These are phyloP conservation scores for Boletus vermiculosoides DNA, from an alignment of 768 basidiomycete species.

Conservation along the genomic window DNA sequence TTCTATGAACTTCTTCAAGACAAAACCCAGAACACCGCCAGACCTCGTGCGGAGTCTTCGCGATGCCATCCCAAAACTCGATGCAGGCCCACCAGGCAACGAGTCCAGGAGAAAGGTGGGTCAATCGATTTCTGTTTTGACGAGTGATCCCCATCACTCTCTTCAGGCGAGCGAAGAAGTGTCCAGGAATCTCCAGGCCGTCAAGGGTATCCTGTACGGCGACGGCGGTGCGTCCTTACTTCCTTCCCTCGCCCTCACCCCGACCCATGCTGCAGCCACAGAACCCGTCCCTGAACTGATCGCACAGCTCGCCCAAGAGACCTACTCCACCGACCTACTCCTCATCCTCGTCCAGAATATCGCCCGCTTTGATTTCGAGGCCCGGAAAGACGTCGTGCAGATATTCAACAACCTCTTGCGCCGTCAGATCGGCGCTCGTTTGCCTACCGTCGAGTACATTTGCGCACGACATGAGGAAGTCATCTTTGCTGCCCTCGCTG, in stretches of 20 bases:
- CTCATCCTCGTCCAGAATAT: conserved; percentile 79
- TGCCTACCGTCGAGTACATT: conserved; percentile 97
- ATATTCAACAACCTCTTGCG: conserved; percentile 87
- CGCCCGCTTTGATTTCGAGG: conserved; percentile 90
- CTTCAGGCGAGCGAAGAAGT: conserved; percentile 84
- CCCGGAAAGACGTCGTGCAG: conserved; percentile 81
- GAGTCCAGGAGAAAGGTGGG: conserved; percentile 81
- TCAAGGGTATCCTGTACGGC: conserved; percentile 84
- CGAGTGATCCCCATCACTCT: conserved; percentile 2
- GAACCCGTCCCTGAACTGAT: conserved; percentile 88
- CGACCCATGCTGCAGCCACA: conserved; percentile 23
- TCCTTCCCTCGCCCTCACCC: neutral
- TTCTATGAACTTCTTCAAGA: conserved; percentile 95
- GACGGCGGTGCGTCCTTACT: conserved; percentile 66
- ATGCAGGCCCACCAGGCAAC: conserved; percentile 66
- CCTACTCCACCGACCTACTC: conserved; percentile 87
- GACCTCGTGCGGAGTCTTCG: conserved; percentile 81
- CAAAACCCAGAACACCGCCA: conserved; percentile 81
- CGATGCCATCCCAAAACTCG: conserved; percentile 77
- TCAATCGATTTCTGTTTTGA: neutral
- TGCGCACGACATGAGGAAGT: conserved; percentile 70
- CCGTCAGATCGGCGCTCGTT: conserved; percentile 89
- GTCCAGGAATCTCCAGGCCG: conserved; percentile 84
- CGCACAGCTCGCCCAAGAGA: conserved; percentile 94
- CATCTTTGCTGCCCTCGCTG: conserved; percentile 81